These are phyloP conservation scores for baker's yeast (Saccharomyces cerevisiae) DNA, from an alignment of 805 yeast genomes.

Conservation along the genomic window DNA sequence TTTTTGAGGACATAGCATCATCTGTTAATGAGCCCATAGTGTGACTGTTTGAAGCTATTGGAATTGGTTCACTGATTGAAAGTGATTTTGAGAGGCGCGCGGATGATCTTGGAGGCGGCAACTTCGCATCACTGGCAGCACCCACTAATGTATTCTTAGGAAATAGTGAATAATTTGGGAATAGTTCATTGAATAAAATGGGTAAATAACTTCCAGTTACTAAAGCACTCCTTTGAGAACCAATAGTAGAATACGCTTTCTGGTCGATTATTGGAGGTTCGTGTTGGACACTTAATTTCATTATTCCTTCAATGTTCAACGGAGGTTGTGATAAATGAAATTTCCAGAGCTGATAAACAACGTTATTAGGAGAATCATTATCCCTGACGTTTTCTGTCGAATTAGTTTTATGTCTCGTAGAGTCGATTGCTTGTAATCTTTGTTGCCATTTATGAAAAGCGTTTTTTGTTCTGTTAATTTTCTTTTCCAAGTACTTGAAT, in stretches of 20 bases:
- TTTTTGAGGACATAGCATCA: neutral
- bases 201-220: slow-evolving; percentile 58
- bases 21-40: neutral
- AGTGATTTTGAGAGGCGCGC: slow-evolving; percentile 13
- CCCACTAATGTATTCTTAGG: slow-evolving; percentile 45
- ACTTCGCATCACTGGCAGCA: slow-evolving; percentile 37
- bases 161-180: slow-evolving; percentile 50
- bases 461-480: slow-evolving; percentile 58
- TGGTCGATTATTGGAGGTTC: slow-evolving; percentile 47
- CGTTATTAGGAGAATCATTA: slow-evolving; percentile 20
- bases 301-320: slow-evolving; percentile 43
- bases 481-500: slow-evolving; percentile 47
- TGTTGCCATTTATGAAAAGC: slow-evolving; percentile 81
- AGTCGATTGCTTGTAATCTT: slow-evolving; percentile 34
- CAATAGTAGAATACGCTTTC: slow-evolving; percentile 26
- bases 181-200: slow-evolving; percentile 49
- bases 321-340: slow-evolving; percentile 29
- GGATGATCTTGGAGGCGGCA: slow-evolving; percentile 19
- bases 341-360: slow-evolving; percentile 26
- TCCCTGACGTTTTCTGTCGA: slow-evolving; percentile 3
- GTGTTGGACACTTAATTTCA: slow-evolving; percentile 52
- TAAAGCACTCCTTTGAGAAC: slow-evolving; percentile 48
- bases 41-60: neutral
- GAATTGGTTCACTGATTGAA: slow-evolving; percentile 9
- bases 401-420: neutral